These are phyloP conservation scores for Fusarium veterinarium DNA, from an alignment of 2,329 filamentous ascomycete genomes.

Conservation along the genomic window DNA sequence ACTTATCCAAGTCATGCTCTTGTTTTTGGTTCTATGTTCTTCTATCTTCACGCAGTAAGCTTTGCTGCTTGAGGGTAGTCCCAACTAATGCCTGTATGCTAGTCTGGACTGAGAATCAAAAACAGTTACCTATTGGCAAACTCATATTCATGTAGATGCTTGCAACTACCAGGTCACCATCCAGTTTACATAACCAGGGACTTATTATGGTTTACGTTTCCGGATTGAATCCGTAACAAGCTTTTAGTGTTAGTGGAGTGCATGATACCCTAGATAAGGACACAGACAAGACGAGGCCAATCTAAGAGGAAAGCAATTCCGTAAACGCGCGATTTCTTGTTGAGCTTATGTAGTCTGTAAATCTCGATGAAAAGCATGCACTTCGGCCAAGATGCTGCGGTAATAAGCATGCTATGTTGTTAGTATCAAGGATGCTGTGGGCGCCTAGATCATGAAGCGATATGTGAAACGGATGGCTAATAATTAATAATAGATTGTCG, in stretches of 20 bases:
- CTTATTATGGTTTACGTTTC: background rate
- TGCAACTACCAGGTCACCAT: background rate
- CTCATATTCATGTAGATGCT: background rate
- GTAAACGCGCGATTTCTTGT: slow-evolving; percentile 9
- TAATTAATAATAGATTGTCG: slow-evolving; percentile 29
- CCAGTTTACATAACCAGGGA: background rate
- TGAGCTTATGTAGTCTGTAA: background rate
- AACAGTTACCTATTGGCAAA: background rate
- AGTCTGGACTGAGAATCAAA: background rate
- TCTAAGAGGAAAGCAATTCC: slow-evolving; percentile 13
- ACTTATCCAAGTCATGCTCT: background rate
- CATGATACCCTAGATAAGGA: background rate
- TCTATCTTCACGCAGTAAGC: background rate
- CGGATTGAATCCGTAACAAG: slow-evolving; percentile 20
- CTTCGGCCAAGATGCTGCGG: background rate
- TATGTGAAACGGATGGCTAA: slow-evolving; percentile 26
- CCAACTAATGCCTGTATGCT: background rate
- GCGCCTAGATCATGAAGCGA: slow-evolving; percentile 20
- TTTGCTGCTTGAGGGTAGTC: background rate
- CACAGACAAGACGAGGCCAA: background rate
- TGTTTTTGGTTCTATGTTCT: background rate
- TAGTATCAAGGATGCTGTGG: slow-evolving; percentile 13
- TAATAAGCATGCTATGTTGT: background rate
- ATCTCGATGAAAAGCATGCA: background rate
- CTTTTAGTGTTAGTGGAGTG: slow-evolving; percentile 1